These are phyloP conservation scores for Fraxinus latifolia DNA, from an alignment of 305 asterid genomes.

Conservation along the genomic window DNA sequence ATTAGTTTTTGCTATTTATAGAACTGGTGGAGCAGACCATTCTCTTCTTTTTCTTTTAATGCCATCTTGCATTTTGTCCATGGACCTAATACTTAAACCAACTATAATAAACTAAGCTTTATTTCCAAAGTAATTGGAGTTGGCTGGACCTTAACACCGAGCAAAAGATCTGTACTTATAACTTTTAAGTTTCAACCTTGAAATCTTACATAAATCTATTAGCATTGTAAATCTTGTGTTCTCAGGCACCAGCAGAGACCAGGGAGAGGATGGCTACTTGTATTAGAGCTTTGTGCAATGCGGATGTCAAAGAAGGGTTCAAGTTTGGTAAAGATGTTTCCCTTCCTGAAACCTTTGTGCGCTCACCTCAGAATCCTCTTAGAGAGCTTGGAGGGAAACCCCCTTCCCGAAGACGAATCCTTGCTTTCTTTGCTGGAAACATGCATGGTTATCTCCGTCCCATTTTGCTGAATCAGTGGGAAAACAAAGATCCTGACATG, in stretches of 20 bases:
- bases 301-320: conserved; percentile 57
- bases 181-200: neutral
- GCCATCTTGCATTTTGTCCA: neutral
- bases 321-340: conserved; percentile 61
- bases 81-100: neutral
- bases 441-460: conserved; percentile 80
- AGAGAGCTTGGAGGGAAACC: conserved; percentile 61
- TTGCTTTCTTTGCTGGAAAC: conserved; percentile 80
- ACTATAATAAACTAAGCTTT: neutral
- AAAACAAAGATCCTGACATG: conserved; percentile 73
- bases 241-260: conserved; percentile 62
- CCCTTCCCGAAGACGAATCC: conserved; percentile 43
- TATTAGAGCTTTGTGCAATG: conserved; percentile 66
- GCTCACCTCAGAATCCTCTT: conserved; percentile 39
- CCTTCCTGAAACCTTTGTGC: conserved; percentile 54
- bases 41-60: neutral
- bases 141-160: neutral
- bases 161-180: neutral
- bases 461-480: conserved; percentile 54
- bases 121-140: neutral
- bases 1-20: neutral
- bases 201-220: neutral
- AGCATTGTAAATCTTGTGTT: neutral
- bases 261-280: conserved; percentile 43
- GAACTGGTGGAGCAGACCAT: neutral